A percentile compares a stretch with the other conserved stretches of the same genome.
These are phyloP conservation scores for Nakazawaea ernobii DNA, from an alignment of 805 yeast genomes.

Conservation along the genomic window DNA sequence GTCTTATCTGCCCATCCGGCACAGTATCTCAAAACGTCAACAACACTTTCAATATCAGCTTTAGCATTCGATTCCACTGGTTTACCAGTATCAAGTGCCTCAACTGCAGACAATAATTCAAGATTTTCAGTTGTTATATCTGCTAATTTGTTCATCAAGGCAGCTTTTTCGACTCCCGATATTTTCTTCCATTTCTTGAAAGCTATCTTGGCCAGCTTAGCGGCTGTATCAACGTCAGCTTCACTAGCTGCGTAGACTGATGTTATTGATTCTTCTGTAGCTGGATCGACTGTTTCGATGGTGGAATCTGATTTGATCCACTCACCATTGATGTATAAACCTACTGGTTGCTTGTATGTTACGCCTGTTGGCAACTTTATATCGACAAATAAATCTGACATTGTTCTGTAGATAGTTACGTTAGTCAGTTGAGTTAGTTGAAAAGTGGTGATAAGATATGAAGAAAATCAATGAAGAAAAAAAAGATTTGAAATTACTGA, in stretches of 20 bases:
- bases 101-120: conserved; percentile 45
- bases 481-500: too few species aligned
- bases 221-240: conserved; percentile 46
- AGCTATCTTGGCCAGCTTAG: conserved; percentile 41
- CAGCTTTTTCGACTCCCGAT: conserved; percentile 35
- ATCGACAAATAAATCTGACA: conserved; percentile 6
- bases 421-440: too few species aligned
- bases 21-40: conserved; percentile 42
- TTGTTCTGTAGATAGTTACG: background rate
- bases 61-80: conserved; percentile 41
- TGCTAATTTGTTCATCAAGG: conserved; percentile 40
- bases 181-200: conserved; percentile 44
- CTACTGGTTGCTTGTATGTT: conserved; percentile 51
- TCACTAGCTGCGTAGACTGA: conserved; percentile 41
- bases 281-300: conserved; percentile 42
- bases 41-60: conserved; percentile 42
- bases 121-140: conserved; percentile 43
- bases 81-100: conserved; percentile 53
- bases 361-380: conserved; percentile 38
- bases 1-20: conserved; percentile 63
- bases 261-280: conserved; percentile 42
- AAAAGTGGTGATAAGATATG: too few species aligned
- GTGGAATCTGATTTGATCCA: conserved; percentile 34
- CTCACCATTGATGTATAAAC: conserved; percentile 55
- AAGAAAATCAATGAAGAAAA: too few species aligned